These are phyloP conservation scores for Penicillium vulpinum DNA, from an alignment of 2,329 filamentous ascomycete species.

Conservation along the genomic window DNA sequence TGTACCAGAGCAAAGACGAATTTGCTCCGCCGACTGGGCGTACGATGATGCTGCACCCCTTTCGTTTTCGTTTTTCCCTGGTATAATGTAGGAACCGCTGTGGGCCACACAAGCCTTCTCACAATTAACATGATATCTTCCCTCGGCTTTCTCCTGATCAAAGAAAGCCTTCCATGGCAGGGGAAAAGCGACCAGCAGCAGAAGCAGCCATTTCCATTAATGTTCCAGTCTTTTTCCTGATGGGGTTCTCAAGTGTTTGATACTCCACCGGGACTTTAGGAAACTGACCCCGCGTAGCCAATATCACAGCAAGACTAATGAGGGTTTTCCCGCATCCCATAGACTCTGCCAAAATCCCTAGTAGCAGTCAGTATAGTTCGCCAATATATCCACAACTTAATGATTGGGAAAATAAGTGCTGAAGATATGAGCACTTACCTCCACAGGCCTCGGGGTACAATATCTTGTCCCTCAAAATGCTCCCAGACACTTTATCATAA, in stretches of 20 bases:
- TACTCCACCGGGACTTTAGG: slow-evolving; percentile 66
- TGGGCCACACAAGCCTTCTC: slow-evolving; percentile 59
- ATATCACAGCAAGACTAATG: slow-evolving; percentile 74
- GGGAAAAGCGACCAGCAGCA: slow-evolving; percentile 62
- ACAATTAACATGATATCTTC: slow-evolving; percentile 57
- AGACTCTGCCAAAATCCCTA: slow-evolving; percentile 48
- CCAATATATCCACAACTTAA: not conserved
- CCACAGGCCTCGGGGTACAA: slow-evolving; percentile 74
- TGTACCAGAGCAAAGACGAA: slow-evolving; percentile 68
- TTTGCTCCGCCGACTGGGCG: slow-evolving; percentile 42
- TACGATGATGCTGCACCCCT: slow-evolving; percentile 45
- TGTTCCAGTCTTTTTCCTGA: slow-evolving; percentile 57
- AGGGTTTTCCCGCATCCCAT: slow-evolving; percentile 76
- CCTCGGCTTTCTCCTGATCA: slow-evolving; percentile 43
- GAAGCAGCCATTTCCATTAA: slow-evolving; percentile 76
- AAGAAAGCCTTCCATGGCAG: slow-evolving; percentile 71
- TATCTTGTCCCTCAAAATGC: slow-evolving; percentile 64
- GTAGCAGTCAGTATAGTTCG: not conserved
- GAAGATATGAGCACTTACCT: slow-evolving; percentile 50
- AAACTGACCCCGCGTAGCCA: slow-evolving; percentile 71
- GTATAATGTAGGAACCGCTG: slow-evolving; percentile 60
- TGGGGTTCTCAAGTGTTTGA: slow-evolving; percentile 43
- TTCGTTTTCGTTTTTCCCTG: slow-evolving; percentile 43
- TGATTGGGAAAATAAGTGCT: not conserved
- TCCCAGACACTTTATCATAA: slow-evolving; percentile 65